Evolutionary conservation across 2,329 filamentous ascomycete species (phyloP).

Genomic region (Coniochaeta prunicola): DNA sequence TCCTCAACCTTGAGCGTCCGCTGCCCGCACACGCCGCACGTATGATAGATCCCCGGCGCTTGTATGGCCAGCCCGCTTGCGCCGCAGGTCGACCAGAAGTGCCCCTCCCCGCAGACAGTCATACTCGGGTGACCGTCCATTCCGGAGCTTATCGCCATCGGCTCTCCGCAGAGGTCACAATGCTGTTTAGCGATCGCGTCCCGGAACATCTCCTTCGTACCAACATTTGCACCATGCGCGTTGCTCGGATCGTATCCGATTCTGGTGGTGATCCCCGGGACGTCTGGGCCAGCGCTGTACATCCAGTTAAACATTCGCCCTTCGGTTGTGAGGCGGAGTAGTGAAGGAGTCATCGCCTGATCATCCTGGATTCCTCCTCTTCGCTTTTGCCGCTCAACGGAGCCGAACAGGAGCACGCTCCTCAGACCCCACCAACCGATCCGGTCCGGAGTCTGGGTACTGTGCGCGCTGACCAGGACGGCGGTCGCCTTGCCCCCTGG

Average conservation of each 20-base stretch:
- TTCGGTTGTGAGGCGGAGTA: conserved; percentile 39
- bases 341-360: not conserved
- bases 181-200: conserved; percentile 24
- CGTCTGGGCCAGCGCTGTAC: conserved; percentile 43
- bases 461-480: conserved; percentile 41
- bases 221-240: not conserved
- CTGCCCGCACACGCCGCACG: conserved; percentile 47
- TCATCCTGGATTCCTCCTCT: not conserved
- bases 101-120: conserved; percentile 24
- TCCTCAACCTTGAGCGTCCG: conserved; percentile 40
- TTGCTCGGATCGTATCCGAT: not conserved
- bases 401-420: conserved; percentile 30
- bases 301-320: conserved; percentile 50
- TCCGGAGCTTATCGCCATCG: conserved; percentile 8
- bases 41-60: conserved; percentile 43
- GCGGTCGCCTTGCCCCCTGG: conserved; percentile 45
- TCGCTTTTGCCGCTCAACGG: conserved; percentile 7
- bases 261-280: conserved; percentile 29
- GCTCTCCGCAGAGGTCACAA: conserved; percentile 36
- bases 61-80: conserved; percentile 47
- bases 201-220: conserved; percentile 30
- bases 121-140: conserved; percentile 6
- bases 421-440: conserved; percentile 25
- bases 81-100: conserved; percentile 37
- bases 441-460: conserved; percentile 40